Conservation (phyloP, 306 rosid genomes). For the Senna siamea region DNA sequence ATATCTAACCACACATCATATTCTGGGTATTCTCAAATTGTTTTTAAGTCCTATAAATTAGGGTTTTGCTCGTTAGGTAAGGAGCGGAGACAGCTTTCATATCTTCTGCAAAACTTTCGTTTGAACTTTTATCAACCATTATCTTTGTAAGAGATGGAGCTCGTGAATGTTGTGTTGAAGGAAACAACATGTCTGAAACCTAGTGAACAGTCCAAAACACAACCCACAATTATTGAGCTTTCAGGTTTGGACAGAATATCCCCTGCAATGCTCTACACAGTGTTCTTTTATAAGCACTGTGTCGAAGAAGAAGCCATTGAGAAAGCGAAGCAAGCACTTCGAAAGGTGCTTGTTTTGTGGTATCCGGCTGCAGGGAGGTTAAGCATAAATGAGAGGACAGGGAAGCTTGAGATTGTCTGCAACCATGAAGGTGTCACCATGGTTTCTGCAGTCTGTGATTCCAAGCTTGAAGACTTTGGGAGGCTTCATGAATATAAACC, state of each 20-base stretch:
- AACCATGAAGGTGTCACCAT: constrained; percentile 33
- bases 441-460: constrained; percentile 26
- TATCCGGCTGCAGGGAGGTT: constrained; percentile 44
- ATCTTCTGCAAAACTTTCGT: constrained; percentile 11
- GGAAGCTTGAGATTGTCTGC: constrained; percentile 42
- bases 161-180: constrained; percentile 29
- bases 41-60: constrained; percentile 26
- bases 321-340: constrained; percentile 35
- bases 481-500: constrained; percentile 34
- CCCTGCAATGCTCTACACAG: constrained; percentile 34
- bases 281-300: constrained; percentile 31
- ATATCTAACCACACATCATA: too few relatives aligned
- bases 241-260: constrained; percentile 47
- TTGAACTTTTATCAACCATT: background rate
- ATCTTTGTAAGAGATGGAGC: constrained; percentile 29
- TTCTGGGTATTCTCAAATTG: background rate
- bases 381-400: constrained; percentile 23
- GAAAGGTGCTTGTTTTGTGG: constrained; percentile 37
- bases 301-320: constrained; percentile 5
- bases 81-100: constrained; percentile 28
- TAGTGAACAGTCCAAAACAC: constrained; percentile 28
- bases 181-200: constrained; percentile 35
- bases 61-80: constrained; percentile 32
- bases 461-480: constrained; percentile 38
- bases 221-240: constrained; percentile 34